phyloP scores from a whole-genome alignment of 805 yeast genomes.

The Zygotorulaspora florentina region DNA sequence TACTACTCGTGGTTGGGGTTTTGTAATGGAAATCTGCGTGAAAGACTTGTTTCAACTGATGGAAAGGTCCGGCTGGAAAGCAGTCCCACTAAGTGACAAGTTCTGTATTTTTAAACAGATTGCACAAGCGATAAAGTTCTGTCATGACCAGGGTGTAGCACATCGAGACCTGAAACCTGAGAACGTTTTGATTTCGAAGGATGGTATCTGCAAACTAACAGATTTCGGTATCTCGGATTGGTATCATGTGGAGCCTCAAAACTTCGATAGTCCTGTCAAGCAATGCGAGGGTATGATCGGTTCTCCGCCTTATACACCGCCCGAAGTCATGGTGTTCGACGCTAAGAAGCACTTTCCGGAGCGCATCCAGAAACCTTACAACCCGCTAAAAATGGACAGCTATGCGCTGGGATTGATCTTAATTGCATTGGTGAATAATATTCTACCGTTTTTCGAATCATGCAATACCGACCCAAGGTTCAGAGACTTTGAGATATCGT shows the following conservation, averaged over 20 bases:
- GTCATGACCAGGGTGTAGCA: conserved; percentile 63
- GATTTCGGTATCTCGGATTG: conserved; percentile 75
- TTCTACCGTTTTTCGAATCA: conserved; percentile 58
- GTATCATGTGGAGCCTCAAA: conserved; percentile 52
- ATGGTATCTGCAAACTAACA: conserved; percentile 63
- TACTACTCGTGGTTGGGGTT: conserved; percentile 71
- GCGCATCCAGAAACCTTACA: conserved; percentile 39
- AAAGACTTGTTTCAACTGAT: conserved; percentile 61
- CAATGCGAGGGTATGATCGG: conserved; percentile 54
- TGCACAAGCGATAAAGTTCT: conserved; percentile 53
- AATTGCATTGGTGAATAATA: conserved; percentile 54
- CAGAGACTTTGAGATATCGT: conserved; percentile 52
- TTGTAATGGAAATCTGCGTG: conserved; percentile 61
- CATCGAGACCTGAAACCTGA: conserved; percentile 77
- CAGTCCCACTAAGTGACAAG: conserved; percentile 47
- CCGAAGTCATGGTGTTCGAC: conserved; percentile 58
- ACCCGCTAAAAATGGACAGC: conserved; percentile 64
- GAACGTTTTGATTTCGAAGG: conserved; percentile 54
- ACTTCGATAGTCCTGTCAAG: conserved; percentile 41
- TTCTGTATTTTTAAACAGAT: conserved; percentile 68
- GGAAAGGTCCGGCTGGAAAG: conserved; percentile 56
- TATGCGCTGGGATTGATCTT: conserved; percentile 72
- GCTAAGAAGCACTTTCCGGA: conserved; percentile 33
- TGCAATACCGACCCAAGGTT: conserved; percentile 44
- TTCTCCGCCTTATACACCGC: conserved; percentile 77